Conservation (phyloP, 2,329 filamentous ascomycete genomes). For the Ilyonectria destructans region DNA sequence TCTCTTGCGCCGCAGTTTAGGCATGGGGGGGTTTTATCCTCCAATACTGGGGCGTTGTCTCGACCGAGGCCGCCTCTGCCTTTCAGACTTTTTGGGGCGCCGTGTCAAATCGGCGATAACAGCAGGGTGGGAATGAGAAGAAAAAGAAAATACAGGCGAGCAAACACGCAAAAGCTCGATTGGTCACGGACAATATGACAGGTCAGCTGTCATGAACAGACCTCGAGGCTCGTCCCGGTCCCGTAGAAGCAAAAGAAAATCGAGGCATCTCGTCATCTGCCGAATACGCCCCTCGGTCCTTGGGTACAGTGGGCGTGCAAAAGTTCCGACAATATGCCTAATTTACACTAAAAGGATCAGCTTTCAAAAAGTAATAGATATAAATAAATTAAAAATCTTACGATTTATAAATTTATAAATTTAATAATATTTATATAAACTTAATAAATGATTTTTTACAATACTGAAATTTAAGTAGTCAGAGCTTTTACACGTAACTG, state of each 20-base stretch:
- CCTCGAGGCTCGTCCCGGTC: not conserved
- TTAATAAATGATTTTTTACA: too few species aligned
- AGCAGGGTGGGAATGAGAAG: not conserved
- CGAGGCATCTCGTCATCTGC: not conserved
- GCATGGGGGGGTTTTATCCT: not conserved
- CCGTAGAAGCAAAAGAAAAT: not conserved
- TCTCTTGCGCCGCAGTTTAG: not conserved
- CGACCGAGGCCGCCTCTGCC: not conserved
- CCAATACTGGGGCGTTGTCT: not conserved
- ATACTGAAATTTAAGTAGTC: too few species aligned
- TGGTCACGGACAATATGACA: not conserved
- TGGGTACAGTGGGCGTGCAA: too few species aligned
- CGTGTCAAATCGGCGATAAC: not conserved
- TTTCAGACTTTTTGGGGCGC: not conserved
- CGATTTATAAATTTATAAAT: too few species aligned
- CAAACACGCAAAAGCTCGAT: not conserved
- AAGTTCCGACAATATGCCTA: too few species aligned
- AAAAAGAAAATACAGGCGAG: not conserved
- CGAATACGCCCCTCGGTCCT: not conserved
- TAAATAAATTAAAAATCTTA: too few species aligned
- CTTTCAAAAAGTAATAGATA: too few species aligned
- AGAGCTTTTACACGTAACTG: too few species aligned
- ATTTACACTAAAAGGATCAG: too few species aligned
- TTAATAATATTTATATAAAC: too few species aligned
- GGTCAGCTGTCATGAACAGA: not conserved